phyloP scores from a whole-genome alignment of 1,139 yeast species.

The Yamadazyma spencermartinsiae region DNA sequence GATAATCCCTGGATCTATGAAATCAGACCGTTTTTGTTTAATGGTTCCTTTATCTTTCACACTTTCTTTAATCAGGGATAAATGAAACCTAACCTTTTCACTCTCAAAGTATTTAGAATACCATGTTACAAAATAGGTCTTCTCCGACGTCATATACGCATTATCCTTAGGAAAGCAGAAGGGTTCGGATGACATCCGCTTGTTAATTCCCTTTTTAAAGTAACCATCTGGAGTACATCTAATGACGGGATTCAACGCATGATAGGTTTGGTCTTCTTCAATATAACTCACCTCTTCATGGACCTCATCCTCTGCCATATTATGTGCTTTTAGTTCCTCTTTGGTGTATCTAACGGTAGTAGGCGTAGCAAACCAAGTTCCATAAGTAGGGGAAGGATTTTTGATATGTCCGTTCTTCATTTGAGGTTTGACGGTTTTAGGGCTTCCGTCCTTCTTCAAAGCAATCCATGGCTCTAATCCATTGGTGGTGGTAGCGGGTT shows the following conservation, averaged over 20 bases:
- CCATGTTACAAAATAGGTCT: conserved; percentile 80
- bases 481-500: conserved; percentile 65
- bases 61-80: conserved; percentile 62
- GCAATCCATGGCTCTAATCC: conserved; percentile 83
- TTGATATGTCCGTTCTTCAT: conserved; percentile 68
- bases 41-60: conserved; percentile 55
- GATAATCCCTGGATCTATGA: conserved; percentile 42
- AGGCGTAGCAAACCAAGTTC: conserved; percentile 74
- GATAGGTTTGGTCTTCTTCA: conserved; percentile 71
- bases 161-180: conserved; percentile 80
- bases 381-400: conserved; percentile 69
- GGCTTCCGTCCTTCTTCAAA: conserved; percentile 73
- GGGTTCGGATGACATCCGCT: conserved; percentile 61
- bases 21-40: conserved; percentile 34
- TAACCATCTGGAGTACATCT: conserved; percentile 84
- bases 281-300: conserved; percentile 54
- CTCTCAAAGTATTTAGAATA: conserved; percentile 62
- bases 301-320: conserved; percentile 59
- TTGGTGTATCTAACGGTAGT: conserved; percentile 56
- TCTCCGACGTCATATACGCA: conserved; percentile 52
- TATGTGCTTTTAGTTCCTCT: conserved; percentile 67
- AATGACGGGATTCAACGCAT: conserved; percentile 69
- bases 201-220: conserved; percentile 61
- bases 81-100: conserved; percentile 63
- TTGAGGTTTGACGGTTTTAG: conserved; percentile 75